Base-by-base conservation (phyloP, 2,329 filamentous ascomycete genomes). In the Ascochyta rabiei region DNA sequence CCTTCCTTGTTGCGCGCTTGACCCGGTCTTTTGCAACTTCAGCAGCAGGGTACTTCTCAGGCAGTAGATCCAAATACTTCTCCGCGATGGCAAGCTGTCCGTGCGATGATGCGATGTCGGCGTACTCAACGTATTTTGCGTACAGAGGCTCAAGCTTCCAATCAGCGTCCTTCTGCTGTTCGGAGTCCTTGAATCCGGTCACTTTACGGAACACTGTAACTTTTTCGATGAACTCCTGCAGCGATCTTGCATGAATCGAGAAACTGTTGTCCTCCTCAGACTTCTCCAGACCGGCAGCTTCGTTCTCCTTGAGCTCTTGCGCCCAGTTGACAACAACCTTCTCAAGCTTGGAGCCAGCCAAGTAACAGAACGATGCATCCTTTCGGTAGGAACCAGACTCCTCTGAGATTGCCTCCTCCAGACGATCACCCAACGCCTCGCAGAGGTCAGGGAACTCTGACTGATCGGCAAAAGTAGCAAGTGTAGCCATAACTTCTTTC, bases 261-360 rank as follows among this genome's bases (percentile, higher is more conserved):
- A 97, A 99, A 53, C 86, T 89, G 19, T 90, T 93, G 67, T 92
- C 90, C 30, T 85, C 85, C 21, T 82, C 82, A 18, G 84, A 81
- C 59, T 88, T 84, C 66, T 91, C 83, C 58, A 96, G 80, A 12
- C 86, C 87, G 39, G 86, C 86, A 66, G 89, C 85, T 75, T 97
- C 92, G 21, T 87, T 84, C 76, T 98, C 92, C 62, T 91, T 84
- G 15, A 98, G 85, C 76, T 98, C 93, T 45, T 89, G 83, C 48
- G 93, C 88, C 95, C 95, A 99, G 70, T 98, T 97, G 31, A 84
- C 84, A 40, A 98, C 90, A 21, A 98, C 93, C 83, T 99, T 99
- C 76, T 99, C 93, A 4, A 99, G 83, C 79, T 97, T 98, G 16
- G 93, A 96, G 56, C 95, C 93, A 39, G 93, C 92, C 57, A 99